These are phyloP conservation scores for Sclerotinia nivalis DNA, from an alignment of 2,329 filamentous ascomycete genomes.

Conservation along the genomic window DNA sequence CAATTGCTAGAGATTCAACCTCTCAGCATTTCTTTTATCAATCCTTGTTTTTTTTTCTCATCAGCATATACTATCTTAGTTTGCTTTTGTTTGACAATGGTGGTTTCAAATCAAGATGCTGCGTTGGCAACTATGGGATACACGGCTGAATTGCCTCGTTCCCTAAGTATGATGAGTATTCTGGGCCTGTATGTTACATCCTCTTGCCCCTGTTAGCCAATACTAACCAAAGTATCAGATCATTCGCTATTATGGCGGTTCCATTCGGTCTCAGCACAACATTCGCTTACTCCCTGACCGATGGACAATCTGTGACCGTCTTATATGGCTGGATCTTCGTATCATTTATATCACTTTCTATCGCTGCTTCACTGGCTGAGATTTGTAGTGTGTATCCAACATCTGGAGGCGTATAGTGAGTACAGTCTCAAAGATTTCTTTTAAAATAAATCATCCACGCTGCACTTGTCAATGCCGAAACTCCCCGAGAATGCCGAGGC, in stretches of 20 bases:
- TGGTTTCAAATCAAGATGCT: conserved; percentile 19
- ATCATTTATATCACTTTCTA: conserved; percentile 61
- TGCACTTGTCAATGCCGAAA: conserved; percentile 8
- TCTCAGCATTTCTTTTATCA: background rate
- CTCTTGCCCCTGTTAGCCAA: conserved; percentile 22
- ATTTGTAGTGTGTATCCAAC: conserved; percentile 70
- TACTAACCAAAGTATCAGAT: conserved; percentile 42
- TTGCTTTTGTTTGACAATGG: conserved; percentile 8
- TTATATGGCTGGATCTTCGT: conserved; percentile 71
- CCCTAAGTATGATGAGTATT: conserved; percentile 68
- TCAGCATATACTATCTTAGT: background rate
- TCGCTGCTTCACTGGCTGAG: conserved; percentile 67
- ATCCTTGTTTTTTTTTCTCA: background rate
- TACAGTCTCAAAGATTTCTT: background rate
- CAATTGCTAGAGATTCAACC: conserved; percentile 17
- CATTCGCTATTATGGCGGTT: conserved; percentile 73
- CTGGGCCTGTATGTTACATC: conserved; percentile 50
- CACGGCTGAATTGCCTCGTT: conserved; percentile 64
- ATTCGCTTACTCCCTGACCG: conserved; percentile 65
- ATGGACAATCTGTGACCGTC: conserved; percentile 68
- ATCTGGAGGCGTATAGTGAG: conserved; percentile 62
- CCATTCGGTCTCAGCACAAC: conserved; percentile 58
- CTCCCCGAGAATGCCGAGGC: conserved; percentile 1
- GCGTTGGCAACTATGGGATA: conserved; percentile 55
- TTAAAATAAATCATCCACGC: background rate